A percentile compares a stretch with the other conserved stretches of the same genome.
Evolutionary conservation across 306 rosid genomes (phyloP).

Genomic region (Vigna nakashimae): DNA sequence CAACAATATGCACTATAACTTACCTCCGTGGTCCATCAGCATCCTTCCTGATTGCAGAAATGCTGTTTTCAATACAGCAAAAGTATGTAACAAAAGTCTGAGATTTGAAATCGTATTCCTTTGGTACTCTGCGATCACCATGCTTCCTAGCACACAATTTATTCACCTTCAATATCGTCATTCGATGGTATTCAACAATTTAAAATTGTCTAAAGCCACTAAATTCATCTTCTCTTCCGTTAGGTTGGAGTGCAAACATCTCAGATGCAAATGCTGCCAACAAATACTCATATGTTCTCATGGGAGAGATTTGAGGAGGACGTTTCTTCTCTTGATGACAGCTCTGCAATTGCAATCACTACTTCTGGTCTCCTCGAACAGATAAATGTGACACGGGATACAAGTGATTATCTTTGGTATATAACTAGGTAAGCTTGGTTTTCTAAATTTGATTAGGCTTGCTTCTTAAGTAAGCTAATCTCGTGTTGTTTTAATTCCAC

Average conservation of each 20-base stretch:
- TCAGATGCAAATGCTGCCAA: conserved; percentile 90
- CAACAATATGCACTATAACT: conserved; percentile 94
- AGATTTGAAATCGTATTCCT: conserved; percentile 19
- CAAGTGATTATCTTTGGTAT: conserved; percentile 97
- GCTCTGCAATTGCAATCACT: conserved; percentile 59
- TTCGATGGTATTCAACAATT: conserved; percentile 24
- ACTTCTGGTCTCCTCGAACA: conserved; percentile 95
- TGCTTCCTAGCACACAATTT: conserved; percentile 32
- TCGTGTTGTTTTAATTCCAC: not conserved
- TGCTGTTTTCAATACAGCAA: conserved; percentile 90
- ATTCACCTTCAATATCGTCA: conserved; percentile 25
- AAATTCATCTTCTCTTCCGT: conserved; percentile 36
- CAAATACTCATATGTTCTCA: conserved; percentile 66
- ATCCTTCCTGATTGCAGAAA: conserved; percentile 97
- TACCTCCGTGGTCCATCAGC: conserved; percentile 99
- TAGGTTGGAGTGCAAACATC: conserved; percentile 99
- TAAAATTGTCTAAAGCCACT: conserved; percentile 30
- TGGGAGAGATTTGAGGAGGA: conserved; percentile 97
- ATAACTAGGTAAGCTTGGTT: conserved; percentile 78
- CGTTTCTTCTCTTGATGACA: conserved; percentile 69
- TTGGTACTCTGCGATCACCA: conserved; percentile 31
- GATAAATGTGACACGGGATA: conserved; percentile 89
- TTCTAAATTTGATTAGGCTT: conserved; percentile 33
- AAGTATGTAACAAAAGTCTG: conserved; percentile 56
- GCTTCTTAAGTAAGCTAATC: not conserved